Conservation (phyloP, 345 rosid genomes). For the Gossypium ekmanianum region DNA sequence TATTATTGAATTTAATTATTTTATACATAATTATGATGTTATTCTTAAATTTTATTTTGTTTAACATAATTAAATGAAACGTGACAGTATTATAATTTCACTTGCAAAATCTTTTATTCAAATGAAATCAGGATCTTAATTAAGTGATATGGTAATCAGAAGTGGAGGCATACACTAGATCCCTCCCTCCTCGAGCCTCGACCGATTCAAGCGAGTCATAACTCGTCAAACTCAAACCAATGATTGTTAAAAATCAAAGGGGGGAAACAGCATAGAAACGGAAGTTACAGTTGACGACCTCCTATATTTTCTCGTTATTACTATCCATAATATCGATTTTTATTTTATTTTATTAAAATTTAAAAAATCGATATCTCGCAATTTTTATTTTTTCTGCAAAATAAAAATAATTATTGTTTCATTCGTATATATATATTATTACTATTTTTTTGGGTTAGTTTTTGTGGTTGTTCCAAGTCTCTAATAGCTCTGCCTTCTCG, state of each 20-base stretch:
- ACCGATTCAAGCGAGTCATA: not conserved
- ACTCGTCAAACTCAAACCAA: constrained; percentile 10
- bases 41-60: too few relatives aligned
- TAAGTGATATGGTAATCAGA: not conserved
- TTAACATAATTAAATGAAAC: too few relatives aligned
- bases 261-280: not conserved
- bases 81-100: too few relatives aligned
- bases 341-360: constrained; percentile 11
- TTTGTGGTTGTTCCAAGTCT: constrained; percentile 43
- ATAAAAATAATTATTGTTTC: not conserved
- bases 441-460: not conserved
- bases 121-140: too few relatives aligned
- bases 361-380: constrained; percentile 18
- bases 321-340: not conserved
- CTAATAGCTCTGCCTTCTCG: constrained; percentile 25
- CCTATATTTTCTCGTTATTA: constrained; percentile 1
- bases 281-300: not conserved
- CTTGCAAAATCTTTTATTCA: too few relatives aligned
- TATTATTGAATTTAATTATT: too few relatives aligned
- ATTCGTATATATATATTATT: not conserved
- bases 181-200: not conserved
- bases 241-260: not conserved
- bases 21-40: too few relatives aligned
- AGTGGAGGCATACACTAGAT: not conserved
- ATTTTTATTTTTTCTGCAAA: not conserved